Evolutionary conservation across 2,329 filamentous ascomycete genomes (phyloP).

Genomic region (Cordyceps pruinosa): DNA sequence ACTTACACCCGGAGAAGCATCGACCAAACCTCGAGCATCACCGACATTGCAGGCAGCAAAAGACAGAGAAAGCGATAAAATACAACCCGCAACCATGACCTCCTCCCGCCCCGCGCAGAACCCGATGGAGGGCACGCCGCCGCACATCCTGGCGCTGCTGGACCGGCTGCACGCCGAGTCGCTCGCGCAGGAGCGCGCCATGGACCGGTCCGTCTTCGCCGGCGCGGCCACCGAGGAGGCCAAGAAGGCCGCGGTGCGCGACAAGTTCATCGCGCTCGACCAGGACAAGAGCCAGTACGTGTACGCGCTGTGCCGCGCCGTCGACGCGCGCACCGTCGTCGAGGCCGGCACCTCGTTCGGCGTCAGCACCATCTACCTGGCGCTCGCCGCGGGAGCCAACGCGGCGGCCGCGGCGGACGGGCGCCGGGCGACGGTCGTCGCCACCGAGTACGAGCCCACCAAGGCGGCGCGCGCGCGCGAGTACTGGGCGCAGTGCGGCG

Average conservation of each 20-base stretch:
- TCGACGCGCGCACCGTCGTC: constrained; percentile 40
- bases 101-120: constrained; percentile 1
- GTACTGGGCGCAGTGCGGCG: constrained; percentile 44
- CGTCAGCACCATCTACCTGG: constrained; percentile 52
- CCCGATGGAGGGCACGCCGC: constrained; percentile 13
- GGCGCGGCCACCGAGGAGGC: constrained; percentile 20
- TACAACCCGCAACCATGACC: not conserved
- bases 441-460: constrained; percentile 46
- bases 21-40: not conserved
- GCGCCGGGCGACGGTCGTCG: constrained; percentile 35
- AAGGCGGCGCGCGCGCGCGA: constrained; percentile 43
- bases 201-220: constrained; percentile 10
- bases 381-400: constrained; percentile 44
- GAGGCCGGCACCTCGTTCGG: constrained; percentile 54
- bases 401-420: constrained; percentile 5
- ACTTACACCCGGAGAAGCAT: no score
- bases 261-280: constrained; percentile 51
- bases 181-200: constrained; percentile 13
- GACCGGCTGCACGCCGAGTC: constrained; percentile 16
- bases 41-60: no score
- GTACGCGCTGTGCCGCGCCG: constrained; percentile 42
- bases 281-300: constrained; percentile 46
- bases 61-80: not conserved
- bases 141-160: constrained; percentile 14
- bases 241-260: constrained; percentile 29